These are phyloP conservation scores for Emergomyces orientalis DNA, from an alignment of 2,329 filamentous ascomycete species.

Conservation along the genomic window DNA sequence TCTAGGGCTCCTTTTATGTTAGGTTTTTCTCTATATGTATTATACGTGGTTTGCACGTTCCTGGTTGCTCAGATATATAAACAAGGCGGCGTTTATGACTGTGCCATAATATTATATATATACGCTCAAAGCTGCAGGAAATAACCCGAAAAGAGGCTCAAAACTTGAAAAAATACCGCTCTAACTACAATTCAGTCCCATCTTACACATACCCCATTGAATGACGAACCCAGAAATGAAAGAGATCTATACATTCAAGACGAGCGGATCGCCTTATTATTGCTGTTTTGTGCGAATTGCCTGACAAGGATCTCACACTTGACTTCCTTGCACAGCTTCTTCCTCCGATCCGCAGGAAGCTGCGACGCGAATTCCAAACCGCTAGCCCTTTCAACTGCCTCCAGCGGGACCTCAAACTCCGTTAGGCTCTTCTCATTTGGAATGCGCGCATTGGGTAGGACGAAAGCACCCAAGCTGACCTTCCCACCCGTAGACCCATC, in stretches of 20 bases:
- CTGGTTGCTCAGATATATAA: neutral
- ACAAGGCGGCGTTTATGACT: neutral
- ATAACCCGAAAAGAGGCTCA: neutral
- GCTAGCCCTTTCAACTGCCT: constrained; percentile 83
- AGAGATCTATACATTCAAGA: neutral
- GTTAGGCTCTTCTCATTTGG: constrained; percentile 75
- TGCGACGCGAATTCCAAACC: constrained; percentile 84
- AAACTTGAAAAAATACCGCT: too few species aligned
- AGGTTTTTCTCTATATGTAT: neutral
- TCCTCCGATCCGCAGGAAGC: constrained; percentile 63
- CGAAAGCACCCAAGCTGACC: constrained; percentile 87
- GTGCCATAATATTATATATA: neutral
- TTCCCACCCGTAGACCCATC: constrained; percentile 59
- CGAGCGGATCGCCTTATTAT: constrained; percentile 38
- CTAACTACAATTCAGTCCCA: constrained; percentile 7
- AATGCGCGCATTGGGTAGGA: constrained; percentile 85
- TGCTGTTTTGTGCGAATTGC: constrained; percentile 55
- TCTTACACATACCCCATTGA: constrained; percentile 1
- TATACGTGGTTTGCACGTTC: neutral
- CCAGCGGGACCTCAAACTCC: constrained; percentile 91
- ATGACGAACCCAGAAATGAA: neutral
- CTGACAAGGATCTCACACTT: constrained; percentile 72
- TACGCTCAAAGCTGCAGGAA: neutral
- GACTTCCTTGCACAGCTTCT: constrained; percentile 76
- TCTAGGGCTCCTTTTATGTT: neutral